Conservation (phyloP, 257 asterid species). For the Solanum pinnatisectum region DNA sequence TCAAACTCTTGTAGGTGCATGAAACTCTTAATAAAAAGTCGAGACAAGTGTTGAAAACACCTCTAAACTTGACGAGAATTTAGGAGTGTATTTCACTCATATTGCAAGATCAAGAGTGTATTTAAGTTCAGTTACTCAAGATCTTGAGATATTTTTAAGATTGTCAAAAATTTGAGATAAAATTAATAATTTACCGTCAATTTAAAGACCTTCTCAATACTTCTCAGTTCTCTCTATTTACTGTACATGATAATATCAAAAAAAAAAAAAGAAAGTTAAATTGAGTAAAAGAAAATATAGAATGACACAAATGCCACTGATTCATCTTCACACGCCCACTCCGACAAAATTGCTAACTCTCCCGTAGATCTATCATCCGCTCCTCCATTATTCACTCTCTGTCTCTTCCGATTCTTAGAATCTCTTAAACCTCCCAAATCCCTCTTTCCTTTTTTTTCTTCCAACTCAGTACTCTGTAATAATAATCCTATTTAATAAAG, state of each 20-base stretch:
- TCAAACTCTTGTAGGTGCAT: accelerated
- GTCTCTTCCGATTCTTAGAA: background rate
- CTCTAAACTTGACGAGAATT: no score
- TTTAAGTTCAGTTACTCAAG: no score
- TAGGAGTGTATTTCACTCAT: background rate
- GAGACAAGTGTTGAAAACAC: no score
- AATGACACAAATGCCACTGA: background rate
- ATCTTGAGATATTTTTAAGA: accelerated
- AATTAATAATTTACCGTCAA: no score
- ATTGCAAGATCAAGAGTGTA: no score
- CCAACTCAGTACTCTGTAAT: background rate
- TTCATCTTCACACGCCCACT: background rate
- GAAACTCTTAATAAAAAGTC: background rate
- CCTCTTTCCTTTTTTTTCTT: background rate
- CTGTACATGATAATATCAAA: background rate
- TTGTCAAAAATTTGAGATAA: no score
- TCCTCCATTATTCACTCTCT: background rate
- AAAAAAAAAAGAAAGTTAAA: background rate
- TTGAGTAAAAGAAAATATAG: background rate
- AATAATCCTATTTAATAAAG: background rate
- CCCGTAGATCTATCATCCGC: background rate
- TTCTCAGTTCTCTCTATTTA: no score
- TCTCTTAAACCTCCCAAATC: background rate
- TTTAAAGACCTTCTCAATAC: background rate
- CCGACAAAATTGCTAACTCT: background rate